These are phyloP conservation scores for Trichoderma arundinaceum DNA, from an alignment of 2,329 filamentous ascomycete species.

Conservation along the genomic window DNA sequence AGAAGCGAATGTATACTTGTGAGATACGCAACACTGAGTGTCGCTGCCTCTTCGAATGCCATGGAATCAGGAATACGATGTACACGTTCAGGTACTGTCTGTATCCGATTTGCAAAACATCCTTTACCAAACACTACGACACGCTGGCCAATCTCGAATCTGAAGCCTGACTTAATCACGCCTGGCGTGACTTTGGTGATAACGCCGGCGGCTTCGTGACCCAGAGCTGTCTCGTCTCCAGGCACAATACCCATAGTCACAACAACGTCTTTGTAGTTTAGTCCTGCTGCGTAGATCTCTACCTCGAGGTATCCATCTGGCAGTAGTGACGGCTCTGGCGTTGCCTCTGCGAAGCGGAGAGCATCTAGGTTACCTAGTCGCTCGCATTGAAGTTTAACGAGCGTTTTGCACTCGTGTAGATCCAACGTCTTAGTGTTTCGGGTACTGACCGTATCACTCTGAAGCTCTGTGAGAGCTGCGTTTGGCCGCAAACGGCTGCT, in stretches of 20 bases:
- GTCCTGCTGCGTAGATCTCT: too few relatives aligned
- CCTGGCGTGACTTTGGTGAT: background rate
- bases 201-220: background rate
- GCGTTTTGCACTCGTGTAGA: too few relatives aligned
- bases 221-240: background rate
- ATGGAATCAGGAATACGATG: conserved; percentile 32
- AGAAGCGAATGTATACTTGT: background rate
- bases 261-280: background rate
- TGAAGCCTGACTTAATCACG: background rate
- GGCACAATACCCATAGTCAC: background rate
- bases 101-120: background rate
- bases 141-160: background rate
- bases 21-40: conserved; percentile 38
- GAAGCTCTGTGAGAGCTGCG: too few relatives aligned
- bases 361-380: background rate
- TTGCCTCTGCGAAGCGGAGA: background rate
- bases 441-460: too few relatives aligned
- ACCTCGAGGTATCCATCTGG: too few relatives aligned
- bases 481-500: too few relatives aligned
- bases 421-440: too few relatives aligned
- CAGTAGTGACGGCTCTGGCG: background rate
- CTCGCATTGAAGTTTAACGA: too few relatives aligned
- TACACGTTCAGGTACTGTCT: background rate
- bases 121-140: background rate
- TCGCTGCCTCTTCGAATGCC: conserved; percentile 42